Evolutionary conservation across 306 rosid species (phyloP).

Genomic region (Lotus japonicus): DNA sequence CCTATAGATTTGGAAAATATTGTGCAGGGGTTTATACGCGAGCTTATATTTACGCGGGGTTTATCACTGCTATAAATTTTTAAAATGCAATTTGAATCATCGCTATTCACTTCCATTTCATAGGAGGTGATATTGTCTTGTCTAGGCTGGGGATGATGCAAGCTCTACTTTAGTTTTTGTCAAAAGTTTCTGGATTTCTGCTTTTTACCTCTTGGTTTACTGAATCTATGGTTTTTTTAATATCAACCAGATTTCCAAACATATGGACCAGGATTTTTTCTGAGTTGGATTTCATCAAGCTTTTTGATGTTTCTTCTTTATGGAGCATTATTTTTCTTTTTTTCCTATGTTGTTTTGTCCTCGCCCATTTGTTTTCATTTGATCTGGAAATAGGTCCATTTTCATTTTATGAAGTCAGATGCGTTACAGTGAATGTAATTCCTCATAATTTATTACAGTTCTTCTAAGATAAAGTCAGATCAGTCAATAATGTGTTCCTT

Average conservation of each 20-base stretch:
- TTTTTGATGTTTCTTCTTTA: background rate
- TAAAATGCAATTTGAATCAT: background rate
- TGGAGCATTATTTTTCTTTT: background rate
- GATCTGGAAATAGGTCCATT: background rate
- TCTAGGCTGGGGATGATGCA: background rate
- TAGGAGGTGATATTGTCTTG: background rate
- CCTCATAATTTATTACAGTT: background rate
- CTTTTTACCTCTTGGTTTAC: background rate
- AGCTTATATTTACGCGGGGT: too few species aligned
- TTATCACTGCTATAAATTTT: background rate
- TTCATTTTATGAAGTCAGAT: background rate
- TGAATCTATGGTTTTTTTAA: background rate
- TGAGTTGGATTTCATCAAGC: background rate
- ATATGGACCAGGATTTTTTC: background rate
- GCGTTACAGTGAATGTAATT: background rate
- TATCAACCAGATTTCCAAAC: background rate
- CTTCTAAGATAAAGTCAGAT: too few species aligned
- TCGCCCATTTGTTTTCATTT: slow-evolving; percentile 3
- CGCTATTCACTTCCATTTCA: background rate
- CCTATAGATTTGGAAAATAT: background rate
- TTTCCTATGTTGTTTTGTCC: background rate
- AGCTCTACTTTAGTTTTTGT: background rate
- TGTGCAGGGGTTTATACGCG: too few species aligned
- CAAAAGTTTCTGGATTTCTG: background rate
- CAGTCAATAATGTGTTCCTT: background rate